Evolutionary conservation across 2,329 filamentous ascomycete species (phyloP), one percentile per base, ranked within the genome.

Genomic region (Neocatenulostroma microsporum): DNA sequence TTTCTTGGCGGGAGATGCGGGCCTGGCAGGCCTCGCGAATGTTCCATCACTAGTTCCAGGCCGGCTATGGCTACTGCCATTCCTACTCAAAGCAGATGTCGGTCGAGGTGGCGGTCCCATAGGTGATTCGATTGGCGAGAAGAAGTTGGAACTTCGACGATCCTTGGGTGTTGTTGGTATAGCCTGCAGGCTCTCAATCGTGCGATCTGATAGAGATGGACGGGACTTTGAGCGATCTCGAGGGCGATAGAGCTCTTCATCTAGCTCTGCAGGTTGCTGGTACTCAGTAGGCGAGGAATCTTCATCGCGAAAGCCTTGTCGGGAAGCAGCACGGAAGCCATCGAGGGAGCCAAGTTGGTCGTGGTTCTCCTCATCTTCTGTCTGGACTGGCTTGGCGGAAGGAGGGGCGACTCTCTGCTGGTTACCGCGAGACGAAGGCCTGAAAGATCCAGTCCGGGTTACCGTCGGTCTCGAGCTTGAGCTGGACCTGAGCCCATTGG

Each of bases 131-230:
- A 42, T 69, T 2, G 68, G 62, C 32, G 77, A 78, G 55, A 84
- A 91, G 58, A 94, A 87, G 37, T 75, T 78, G 0, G 84, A 85
- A 7, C 73, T 67, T 36, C 78, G 76, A 40, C 76, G 76, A 35
- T 71, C 75, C 30, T 82, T 60, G 1, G 88, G 87, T 1, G 87
- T 91, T 0, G 84, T 78, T 0, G 87, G 84, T 20, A 94, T 67
- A 30, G 78, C 75, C 3, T 86, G 74, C 5, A 95, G 66, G 0
- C 85, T 94, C 57, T 94, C 85, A 27, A 94, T 80, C 1, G 88
- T 93, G 40, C 89, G 72, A 50, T 95, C 88, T 0, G 82, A 78
- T 3, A 95, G 68, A 0, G 84, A 88, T 11, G 65, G 66, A 10
- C 68, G 55, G 5, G 57, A 55, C 4, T 40, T 39, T 14, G 32